Percentiles rank a stretch among this genome's conserved stretches.
These are phyloP conservation scores for Lactuca sativa DNA, from an alignment of 129 eudicot species.

Conservation along the genomic window DNA sequence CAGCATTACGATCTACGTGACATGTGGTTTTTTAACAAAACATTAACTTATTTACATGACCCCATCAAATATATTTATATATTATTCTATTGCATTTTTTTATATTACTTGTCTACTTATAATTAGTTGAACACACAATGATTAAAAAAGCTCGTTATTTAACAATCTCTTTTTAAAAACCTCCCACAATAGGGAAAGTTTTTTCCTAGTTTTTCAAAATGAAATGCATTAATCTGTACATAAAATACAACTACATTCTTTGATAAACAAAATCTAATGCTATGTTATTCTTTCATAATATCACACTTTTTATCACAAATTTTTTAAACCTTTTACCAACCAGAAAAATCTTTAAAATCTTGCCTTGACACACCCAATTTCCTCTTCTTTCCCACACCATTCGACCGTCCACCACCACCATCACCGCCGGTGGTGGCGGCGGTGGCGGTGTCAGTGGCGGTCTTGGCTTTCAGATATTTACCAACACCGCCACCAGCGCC, in stretches of 20 bases:
- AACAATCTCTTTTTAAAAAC: too few species aligned
- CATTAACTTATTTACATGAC: too few species aligned
- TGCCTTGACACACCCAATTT: constrained; percentile 48
- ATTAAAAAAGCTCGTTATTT: too few species aligned
- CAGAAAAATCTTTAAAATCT: constrained; percentile 75
- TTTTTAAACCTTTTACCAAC: constrained; percentile 50
- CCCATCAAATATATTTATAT: too few species aligned
- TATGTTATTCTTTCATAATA: not conserved
- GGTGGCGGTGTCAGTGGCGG: constrained; percentile 33
- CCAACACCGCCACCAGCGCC: constrained; percentile 71
- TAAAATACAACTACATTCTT: constrained; percentile 21
- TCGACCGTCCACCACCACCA: constrained; percentile 22
- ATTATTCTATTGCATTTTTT: too few species aligned
- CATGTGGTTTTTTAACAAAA: too few species aligned
- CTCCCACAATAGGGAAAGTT: too few species aligned
- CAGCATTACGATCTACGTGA: too few species aligned
- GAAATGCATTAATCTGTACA: constrained; percentile 24
- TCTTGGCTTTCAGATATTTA: constrained; percentile 73
- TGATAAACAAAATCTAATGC: not conserved
- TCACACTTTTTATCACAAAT: not conserved
- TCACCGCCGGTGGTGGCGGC: constrained; percentile 36
- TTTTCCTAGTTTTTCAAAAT: too few species aligned
- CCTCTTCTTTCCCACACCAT: constrained; percentile 61
- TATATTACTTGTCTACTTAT: too few species aligned
- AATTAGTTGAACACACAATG: too few species aligned